Evolutionary conservation across 345 rosid species (phyloP), one percentile per base, ranked within the genome.

Genomic region (thale cress (Arabidopsis thaliana)): DNA sequence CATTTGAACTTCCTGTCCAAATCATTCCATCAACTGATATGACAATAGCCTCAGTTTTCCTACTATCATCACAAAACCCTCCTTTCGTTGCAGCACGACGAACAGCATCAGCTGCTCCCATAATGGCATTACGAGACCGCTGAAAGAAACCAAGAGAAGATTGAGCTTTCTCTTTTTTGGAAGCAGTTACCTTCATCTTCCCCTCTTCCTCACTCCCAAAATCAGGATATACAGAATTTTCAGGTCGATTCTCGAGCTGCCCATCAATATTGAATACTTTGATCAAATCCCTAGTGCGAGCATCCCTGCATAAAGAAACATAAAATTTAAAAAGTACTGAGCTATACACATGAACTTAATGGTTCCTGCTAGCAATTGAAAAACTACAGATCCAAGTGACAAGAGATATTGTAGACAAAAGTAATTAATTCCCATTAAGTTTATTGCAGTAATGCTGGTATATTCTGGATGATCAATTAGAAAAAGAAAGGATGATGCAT

Each of bases 91-190:
- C 96, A 46, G 84, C 96, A 37, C 97, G 88, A 45, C 94, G 93
- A 82, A 94, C 97, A 34, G 93, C 97, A 82, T 94, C 98, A 60
- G 98, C 98, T 49, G 98, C 98, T 80, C 98, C 98, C 85, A 90
- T 80, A 55, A 94, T 63, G 60, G 88, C 99, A 87, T 90, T 90
- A 24, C 98, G 88, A 41, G 97, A 94, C 70, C 97, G 87, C 84
- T 94, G 98, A 65, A 91, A 80, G 81, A 94, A 94, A 51, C 96
- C 88, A 79, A 85, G 82, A 69, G 94, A 82, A 83, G 81, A 79
- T 53, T 84, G 93, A 6, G 82, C 51, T 84, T 85, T 93, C 65
- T 93, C 98, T 79, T 88, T 94, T 80, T 85, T 94, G 6, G 83
- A 73, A 69, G 79, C 55, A 67, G 80, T 71, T 48, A 81, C 69